Evolutionary conservation across 225 moss, liverwort and hornwort genomes (phyloP).

Genomic region (Bryum argenteum): DNA sequence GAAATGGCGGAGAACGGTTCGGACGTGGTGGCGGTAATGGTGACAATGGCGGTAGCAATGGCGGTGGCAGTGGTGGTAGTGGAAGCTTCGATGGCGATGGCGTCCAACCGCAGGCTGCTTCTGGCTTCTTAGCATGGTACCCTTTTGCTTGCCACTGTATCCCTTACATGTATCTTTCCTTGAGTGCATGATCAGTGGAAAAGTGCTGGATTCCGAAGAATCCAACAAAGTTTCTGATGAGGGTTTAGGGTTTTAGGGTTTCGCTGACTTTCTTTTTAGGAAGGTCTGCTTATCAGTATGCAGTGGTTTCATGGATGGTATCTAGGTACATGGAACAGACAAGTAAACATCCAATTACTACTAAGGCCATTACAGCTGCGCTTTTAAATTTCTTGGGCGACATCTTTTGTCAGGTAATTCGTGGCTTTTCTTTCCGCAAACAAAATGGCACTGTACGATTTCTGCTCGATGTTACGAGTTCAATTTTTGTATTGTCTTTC

Average conservation of each 20-base stretch:
- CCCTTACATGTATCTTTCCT: not conserved
- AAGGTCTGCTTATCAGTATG: not conserved
- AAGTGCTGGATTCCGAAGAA: not conserved
- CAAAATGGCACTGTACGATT: too few species aligned
- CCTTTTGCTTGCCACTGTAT: not conserved
- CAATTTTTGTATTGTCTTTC: not conserved
- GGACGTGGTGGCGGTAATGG: slow-evolving; percentile 40
- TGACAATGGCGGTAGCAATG: slow-evolving; percentile 10
- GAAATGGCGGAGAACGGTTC: slow-evolving; percentile 32
- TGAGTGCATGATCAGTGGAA: slow-evolving; percentile 6
- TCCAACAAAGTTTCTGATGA: not conserved
- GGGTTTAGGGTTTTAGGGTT: slow-evolving; percentile 19
- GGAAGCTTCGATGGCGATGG: slow-evolving; percentile 29
- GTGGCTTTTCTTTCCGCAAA: not conserved
- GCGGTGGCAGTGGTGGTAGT: slow-evolving; percentile 12
- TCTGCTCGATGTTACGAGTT: not conserved
- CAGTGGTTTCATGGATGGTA: not conserved
- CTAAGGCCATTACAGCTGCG: slow-evolving; percentile 57
- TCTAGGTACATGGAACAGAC: slow-evolving; percentile 58
- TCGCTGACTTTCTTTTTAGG: not conserved
- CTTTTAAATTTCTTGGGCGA: slow-evolving; percentile 59
- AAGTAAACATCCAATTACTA: slow-evolving; percentile 44
- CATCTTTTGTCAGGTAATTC: slow-evolving; percentile 60
- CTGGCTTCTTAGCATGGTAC: slow-evolving; percentile 54
- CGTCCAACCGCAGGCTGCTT: slow-evolving; percentile 23